These are phyloP conservation scores for Ogataea methanolica DNA, from an alignment of 805 yeast species.

Conservation along the genomic window DNA sequence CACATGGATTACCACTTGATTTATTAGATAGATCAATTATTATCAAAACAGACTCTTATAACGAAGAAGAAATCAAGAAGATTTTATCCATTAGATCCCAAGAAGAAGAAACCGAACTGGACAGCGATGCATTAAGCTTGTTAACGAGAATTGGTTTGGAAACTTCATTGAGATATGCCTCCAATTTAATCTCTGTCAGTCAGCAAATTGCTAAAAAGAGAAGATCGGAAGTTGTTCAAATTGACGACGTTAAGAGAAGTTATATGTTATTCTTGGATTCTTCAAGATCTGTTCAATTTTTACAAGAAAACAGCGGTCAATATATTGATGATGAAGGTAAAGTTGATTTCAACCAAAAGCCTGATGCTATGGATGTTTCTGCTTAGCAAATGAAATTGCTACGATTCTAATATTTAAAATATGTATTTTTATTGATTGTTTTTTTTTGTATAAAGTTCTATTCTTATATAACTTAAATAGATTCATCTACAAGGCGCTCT, in stretches of 20 bases:
- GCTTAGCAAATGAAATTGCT: constrained; percentile 4
- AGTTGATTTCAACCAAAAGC: constrained; percentile 47
- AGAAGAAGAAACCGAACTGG: constrained; percentile 67
- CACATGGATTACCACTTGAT: constrained; percentile 97
- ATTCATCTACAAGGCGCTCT: too few species aligned
- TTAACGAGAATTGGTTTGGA: constrained; percentile 70
- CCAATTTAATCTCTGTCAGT: constrained; percentile 88
- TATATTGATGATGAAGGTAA: constrained; percentile 78
- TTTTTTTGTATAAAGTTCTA: neutral
- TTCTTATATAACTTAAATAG: too few species aligned
- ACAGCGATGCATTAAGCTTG: constrained; percentile 64
- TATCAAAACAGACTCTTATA: constrained; percentile 88
- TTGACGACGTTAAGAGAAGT: constrained; percentile 79
- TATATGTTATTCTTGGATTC: constrained; percentile 82
- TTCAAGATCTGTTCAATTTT: constrained; percentile 67
- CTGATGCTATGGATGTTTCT: constrained; percentile 33
- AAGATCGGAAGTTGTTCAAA: constrained; percentile 57
- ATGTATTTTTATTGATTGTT: neutral
- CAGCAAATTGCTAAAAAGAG: constrained; percentile 77
- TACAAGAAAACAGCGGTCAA: constrained; percentile 45
- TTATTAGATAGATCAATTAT: constrained; percentile 86
- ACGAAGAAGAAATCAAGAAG: constrained; percentile 70
- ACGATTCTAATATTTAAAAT: neutral
- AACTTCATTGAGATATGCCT: constrained; percentile 85
- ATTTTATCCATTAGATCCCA: constrained; percentile 80